Conservation (phyloP, 306 rosid species). For the Gastrolobium bilobum region DNA sequence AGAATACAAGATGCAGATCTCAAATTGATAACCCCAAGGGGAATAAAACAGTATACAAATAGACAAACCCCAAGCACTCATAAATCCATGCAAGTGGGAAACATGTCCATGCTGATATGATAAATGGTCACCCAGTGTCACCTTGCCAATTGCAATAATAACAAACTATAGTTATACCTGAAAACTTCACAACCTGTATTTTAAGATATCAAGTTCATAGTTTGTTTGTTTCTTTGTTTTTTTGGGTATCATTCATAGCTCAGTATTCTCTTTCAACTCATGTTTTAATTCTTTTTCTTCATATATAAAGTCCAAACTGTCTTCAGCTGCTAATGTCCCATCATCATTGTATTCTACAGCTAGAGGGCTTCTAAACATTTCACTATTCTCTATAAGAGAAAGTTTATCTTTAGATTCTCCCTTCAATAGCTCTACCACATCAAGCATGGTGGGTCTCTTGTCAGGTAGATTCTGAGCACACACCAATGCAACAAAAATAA, state of each 20-base stretch:
- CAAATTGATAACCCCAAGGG: slow-evolving; percentile 2
- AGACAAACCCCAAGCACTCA: slow-evolving; percentile 39
- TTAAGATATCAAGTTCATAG: neutral
- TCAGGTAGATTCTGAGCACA: slow-evolving; percentile 73
- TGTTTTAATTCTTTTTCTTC: slow-evolving; percentile 59
- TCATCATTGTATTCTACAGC: slow-evolving; percentile 50
- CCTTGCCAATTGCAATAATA: slow-evolving; percentile 5
- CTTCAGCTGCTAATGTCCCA: slow-evolving; percentile 55
- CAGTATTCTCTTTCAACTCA: slow-evolving; percentile 51
- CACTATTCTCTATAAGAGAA: slow-evolving; percentile 64
- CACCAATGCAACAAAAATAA: slow-evolving; percentile 63
- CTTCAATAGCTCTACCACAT: slow-evolving; percentile 79
- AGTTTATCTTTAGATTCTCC: slow-evolving; percentile 74
- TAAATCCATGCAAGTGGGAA: slow-evolving; percentile 27
- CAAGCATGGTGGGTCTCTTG: slow-evolving; percentile 79
- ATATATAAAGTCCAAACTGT: slow-evolving; percentile 66
- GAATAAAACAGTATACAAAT: slow-evolving; percentile 5
- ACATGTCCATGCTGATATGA: slow-evolving; percentile 1
- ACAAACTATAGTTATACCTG: neutral
- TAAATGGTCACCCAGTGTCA: neutral
- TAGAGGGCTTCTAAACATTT: slow-evolving; percentile 59
- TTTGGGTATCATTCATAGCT: neutral
- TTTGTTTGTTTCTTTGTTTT: neutral
- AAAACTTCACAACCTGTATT: slow-evolving; percentile 8
- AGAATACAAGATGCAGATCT: neutral